Evolutionary conservation across 2,329 filamentous ascomycete genomes (phyloP), one percentile per base, ranked within the genome.

Genomic region (Fusarium veterinarium): DNA sequence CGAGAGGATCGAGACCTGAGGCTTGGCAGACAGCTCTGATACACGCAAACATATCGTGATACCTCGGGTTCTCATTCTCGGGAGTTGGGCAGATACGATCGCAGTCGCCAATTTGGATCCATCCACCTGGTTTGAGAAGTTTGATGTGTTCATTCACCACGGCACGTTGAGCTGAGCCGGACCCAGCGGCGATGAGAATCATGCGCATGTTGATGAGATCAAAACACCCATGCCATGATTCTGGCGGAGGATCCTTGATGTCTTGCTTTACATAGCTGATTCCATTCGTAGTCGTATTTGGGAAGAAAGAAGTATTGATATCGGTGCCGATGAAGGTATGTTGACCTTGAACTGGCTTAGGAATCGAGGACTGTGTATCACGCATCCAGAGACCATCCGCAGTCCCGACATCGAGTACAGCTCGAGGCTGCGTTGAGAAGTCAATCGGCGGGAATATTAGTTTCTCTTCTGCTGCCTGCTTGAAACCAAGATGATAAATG

Each of bases 361-460:
- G 10, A 19, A 53, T 33, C 0, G 25, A 48, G 0, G 41, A 55
- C 4, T 35, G 46, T 6, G 67, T 63, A 2, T 67, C 64, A 4
- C 64, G 55, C 41, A 67, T 67, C 64, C 64, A 67, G 1, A 67
- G 8, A 17, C 64, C 64, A 25, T 67, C 64, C 3, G 63, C 63
- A 7, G 63, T 55, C 7, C 64, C 63, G 1, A 67, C 37, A 20
- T 67, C 64, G 1, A 67, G 37, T 13, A 62, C 11, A 31, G 37
- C 35, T 20, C 37, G 46, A 8, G 46, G 41, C 3, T 16, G 7
- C 1, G 14, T 38, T 0, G 35, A 31, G 37, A 67, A 67, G 7
- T 62, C 55, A 23, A 67, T 0, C 4, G 35, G 19, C 1, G 55
- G 13, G 13, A 67, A 67, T n/a, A 55, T n/a, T 0, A 67, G 13